Evolutionary conservation across 768 basidiomycete genomes (phyloP).

Genomic region (Pholiota conissans): DNA sequence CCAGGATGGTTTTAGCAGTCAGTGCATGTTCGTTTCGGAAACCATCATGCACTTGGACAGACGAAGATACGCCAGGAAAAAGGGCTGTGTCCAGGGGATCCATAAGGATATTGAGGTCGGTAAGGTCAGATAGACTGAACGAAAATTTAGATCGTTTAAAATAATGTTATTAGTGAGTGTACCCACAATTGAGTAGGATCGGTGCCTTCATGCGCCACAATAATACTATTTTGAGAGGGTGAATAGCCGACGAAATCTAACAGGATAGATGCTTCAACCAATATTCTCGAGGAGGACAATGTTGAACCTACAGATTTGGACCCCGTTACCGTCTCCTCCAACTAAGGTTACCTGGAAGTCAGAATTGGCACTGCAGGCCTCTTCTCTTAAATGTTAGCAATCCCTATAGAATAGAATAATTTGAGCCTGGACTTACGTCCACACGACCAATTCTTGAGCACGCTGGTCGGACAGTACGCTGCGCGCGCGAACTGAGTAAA

Average conservation of each 20-base stretch:
- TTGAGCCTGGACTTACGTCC: slow-evolving; percentile 29
- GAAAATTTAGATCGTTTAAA: slow-evolving; percentile 44
- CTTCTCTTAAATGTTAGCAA: slow-evolving; percentile 15
- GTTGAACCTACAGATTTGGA: slow-evolving; percentile 29
- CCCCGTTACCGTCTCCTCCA: slow-evolving; percentile 30
- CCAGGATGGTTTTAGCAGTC: slow-evolving; percentile 34
- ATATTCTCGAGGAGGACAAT: background rate
- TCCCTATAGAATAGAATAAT: no score
- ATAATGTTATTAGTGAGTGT: slow-evolving; percentile 35
- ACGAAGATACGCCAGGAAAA: slow-evolving; percentile 47
- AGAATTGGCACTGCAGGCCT: slow-evolving; percentile 31
- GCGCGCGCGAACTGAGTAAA: slow-evolving; percentile 36
- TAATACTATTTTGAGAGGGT: slow-evolving; percentile 44
- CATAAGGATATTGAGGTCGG: slow-evolving; percentile 42
- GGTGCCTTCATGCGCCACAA: slow-evolving; percentile 62
- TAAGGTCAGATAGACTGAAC: slow-evolving; percentile 45
- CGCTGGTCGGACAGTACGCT: slow-evolving; percentile 29
- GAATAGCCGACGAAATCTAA: slow-evolving; percentile 59
- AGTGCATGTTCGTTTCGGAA: slow-evolving; percentile 48
- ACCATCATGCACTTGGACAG: slow-evolving; percentile 47
- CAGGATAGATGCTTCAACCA: slow-evolving; percentile 49
- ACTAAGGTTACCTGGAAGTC: slow-evolving; percentile 30
- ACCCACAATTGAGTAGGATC: slow-evolving; percentile 52
- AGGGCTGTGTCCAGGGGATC: slow-evolving; percentile 38
- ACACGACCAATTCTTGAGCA: slow-evolving; percentile 29